Percentiles rank a stretch among this genome's conserved stretches.
phyloP scores from a whole-genome alignment of 2,329 filamentous ascomycete genomes.

The Exophiala sideris region DNA sequence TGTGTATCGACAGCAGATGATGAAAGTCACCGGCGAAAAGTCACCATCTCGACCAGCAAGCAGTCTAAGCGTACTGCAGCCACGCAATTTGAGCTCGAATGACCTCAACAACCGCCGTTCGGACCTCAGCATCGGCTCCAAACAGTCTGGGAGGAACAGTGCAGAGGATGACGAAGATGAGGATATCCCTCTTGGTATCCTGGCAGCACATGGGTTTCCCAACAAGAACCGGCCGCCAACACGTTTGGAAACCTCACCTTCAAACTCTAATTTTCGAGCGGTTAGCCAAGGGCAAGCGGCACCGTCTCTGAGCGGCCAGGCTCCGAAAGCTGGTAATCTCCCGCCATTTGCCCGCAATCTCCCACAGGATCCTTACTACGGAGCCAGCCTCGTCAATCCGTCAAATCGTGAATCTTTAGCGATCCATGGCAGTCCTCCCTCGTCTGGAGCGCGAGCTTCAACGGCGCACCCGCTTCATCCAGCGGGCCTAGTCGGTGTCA shows the following conservation, averaged over 20 bases:
- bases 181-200: slow-evolving; percentile 78
- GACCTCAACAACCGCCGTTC: slow-evolving; percentile 36
- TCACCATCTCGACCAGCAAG: slow-evolving; percentile 50
- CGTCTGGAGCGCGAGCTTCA: slow-evolving; percentile 21
- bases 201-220: slow-evolving; percentile 86
- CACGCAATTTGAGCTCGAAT: slow-evolving; percentile 9
- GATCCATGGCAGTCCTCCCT: slow-evolving; percentile 48
- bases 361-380: slow-evolving; percentile 80
- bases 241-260: slow-evolving; percentile 61
- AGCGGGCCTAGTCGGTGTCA: slow-evolving; percentile 81
- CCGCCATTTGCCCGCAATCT: slow-evolving; percentile 80
- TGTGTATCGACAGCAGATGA: slow-evolving; percentile 91
- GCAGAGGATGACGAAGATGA: slow-evolving; percentile 66
- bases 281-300: slow-evolving; percentile 51
- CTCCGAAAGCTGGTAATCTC: slow-evolving; percentile 51
- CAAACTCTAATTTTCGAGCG: slow-evolving; percentile 63
- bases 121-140: slow-evolving; percentile 33
- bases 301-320: slow-evolving; percentile 50
- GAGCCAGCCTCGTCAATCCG: slow-evolving; percentile 70
- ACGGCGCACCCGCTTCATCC: slow-evolving; percentile 50
- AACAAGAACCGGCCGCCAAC: slow-evolving; percentile 72
- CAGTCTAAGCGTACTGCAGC: slow-evolving; percentile 7
- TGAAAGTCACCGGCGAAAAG: slow-evolving; percentile 84
- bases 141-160: slow-evolving; percentile 39
- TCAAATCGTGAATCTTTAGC: slow-evolving; percentile 71